Conservation (phyloP, 805 yeast genomes). For the Jamesozyma rosinii region DNA sequence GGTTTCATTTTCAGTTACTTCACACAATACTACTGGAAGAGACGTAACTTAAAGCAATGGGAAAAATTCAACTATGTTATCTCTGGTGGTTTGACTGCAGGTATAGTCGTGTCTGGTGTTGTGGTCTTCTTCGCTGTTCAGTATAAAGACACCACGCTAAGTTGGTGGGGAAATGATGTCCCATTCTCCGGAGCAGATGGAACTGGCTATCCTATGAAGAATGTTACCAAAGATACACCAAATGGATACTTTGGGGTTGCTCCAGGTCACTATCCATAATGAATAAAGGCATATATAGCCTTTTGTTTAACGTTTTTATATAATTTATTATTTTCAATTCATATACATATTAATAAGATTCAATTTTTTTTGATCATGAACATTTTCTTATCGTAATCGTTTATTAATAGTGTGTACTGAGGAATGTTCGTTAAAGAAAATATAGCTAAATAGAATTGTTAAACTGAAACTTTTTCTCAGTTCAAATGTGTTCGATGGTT, state of each 20-base stretch:
- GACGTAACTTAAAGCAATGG: constrained; percentile 48
- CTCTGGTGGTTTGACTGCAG: constrained; percentile 49
- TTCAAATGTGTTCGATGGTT: too few species aligned
- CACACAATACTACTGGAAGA: constrained; percentile 44
- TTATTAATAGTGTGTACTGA: too few species aligned
- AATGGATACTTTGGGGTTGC: constrained; percentile 21
- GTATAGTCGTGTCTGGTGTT: constrained; percentile 49
- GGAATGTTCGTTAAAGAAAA: too few species aligned
- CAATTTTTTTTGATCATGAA: too few species aligned
- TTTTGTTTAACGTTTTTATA: not conserved
- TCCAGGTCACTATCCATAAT: constrained; percentile 27
- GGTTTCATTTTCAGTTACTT: constrained; percentile 27
- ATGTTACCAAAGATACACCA: constrained; percentile 9
- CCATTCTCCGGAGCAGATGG: constrained; percentile 15
- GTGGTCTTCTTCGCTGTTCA: constrained; percentile 44
- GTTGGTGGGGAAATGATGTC: constrained; percentile 64
- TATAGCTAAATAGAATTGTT: too few species aligned
- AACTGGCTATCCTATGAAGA: constrained; percentile 9
- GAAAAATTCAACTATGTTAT: constrained; percentile 41
- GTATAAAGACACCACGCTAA: constrained; percentile 35
- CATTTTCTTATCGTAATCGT: too few species aligned
- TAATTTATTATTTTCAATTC: not conserved
- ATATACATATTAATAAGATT: too few species aligned
- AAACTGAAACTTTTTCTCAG: too few species aligned
- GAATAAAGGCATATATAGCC: not conserved